Conservation (phyloP, 257 asterid species). For the Solanum rostratum region DNA sequence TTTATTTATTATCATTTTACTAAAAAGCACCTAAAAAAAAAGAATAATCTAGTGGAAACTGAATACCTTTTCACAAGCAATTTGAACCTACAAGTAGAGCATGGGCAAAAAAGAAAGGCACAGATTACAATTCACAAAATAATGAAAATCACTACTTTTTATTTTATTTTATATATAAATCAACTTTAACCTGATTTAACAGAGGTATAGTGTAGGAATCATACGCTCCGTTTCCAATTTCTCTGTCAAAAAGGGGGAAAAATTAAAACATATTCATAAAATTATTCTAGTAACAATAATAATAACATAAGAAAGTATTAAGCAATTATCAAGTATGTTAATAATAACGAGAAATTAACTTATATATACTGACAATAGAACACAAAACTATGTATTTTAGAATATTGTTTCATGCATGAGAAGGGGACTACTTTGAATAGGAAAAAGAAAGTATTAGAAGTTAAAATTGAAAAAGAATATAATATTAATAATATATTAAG, state of each 20-base stretch:
- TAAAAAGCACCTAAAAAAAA: neutral
- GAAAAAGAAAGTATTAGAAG: neutral
- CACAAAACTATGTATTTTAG: neutral
- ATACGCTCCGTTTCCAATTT: neutral
- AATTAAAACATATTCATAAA: neutral
- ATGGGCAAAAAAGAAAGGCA: neutral
- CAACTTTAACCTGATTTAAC: slow-evolving; percentile 8
- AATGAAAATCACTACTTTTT: neutral
- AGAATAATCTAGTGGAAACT: neutral
- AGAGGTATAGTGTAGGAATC: slow-evolving; percentile 20
- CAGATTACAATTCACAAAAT: neutral
- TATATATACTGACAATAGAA: neutral
- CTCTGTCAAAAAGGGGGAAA: neutral
- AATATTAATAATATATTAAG: neutral
- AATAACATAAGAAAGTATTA: neutral
- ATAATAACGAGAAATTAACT: neutral
- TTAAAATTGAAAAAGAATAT: neutral
- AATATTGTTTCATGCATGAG: neutral
- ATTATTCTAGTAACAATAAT: neutral
- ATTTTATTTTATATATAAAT: no score
- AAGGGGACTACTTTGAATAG: neutral
- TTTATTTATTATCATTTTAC: neutral
- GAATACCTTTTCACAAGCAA: slow-evolving; percentile 6
- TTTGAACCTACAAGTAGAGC: slow-evolving; percentile 5
- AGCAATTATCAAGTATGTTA: neutral